Evolutionary conservation across 768 basidiomycete species (phyloP), one percentile per base, ranked within the genome.

Genomic region (Cantharellus cinnabarinus): DNA sequence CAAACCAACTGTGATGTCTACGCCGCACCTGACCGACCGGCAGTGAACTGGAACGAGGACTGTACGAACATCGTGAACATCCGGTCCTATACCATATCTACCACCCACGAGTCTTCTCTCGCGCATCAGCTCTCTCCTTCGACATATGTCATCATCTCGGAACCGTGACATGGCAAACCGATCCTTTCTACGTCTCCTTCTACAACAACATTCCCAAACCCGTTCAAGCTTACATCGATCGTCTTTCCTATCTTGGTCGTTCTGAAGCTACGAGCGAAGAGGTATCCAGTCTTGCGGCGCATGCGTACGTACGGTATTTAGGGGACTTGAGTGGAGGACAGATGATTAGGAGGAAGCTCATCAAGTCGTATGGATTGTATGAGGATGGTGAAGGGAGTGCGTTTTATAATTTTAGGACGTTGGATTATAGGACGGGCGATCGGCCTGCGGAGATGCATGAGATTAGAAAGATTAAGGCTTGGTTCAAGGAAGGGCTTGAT

Each of bases 301-400:
- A 89, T 68, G 75, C 85, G 1, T 88, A 88, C 65, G 82, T 86
- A n/a, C 77, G 85, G 41, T 88, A 88, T 68, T 75, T 88, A 40
- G 86, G 85, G 54, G 85, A 89, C 67, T 72, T 88, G 40, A 83
- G 80, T 50, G 85, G 86, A 3, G 86, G 87, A 0, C 86, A 88
- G 71, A 72, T 76, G 60, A 79, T 88, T 65, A 73, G 79, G 34
- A 73, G 77, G 48, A 73, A 72, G 41, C 67, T 87, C n/a, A 74
- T 75, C 14, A 82, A 83, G 67, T 77, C 82, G 10, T 89, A 87
- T 65, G 73, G 69, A 7, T 74, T 88, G 2, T 75, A 79, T 57
- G 73, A 74, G 39, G 71, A 69, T n/a, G 78, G 75, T 1, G 63
- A 73, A n/a, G 83, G 83, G 3, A 65, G 79, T 40, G 68, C 71